Conservation (phyloP, 306 rosid genomes). For the Fragaria iinumae region DNA sequence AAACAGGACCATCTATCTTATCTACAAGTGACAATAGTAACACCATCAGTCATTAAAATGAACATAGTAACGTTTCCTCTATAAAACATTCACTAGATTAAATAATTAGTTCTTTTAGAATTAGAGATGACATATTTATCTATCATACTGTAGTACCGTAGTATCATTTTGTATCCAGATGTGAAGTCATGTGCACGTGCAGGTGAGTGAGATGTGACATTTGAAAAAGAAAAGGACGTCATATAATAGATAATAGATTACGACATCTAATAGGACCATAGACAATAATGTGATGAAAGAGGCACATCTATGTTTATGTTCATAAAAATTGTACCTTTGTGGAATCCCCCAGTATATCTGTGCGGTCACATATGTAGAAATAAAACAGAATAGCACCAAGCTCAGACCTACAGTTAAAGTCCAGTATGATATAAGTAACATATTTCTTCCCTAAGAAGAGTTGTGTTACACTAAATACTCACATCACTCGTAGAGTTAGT, state of each 20-base stretch:
- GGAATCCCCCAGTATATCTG: slow-evolving; percentile 71
- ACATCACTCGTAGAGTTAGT: slow-evolving; percentile 84
- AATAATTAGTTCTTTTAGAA: slow-evolving; percentile 7
- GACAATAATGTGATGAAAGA: not conserved
- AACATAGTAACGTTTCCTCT: not conserved
- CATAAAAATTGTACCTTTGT: slow-evolving; percentile 53
- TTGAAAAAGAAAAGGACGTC: not conserved
- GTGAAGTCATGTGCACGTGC: not conserved
- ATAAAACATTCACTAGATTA: not conserved
- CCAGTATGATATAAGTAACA: slow-evolving; percentile 18
- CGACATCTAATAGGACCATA: not conserved
- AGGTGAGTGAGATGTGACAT: not conserved
- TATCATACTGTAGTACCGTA: not conserved
- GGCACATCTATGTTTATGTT: not conserved
- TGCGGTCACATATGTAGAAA: slow-evolving; percentile 89
- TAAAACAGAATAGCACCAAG: slow-evolving; percentile 80
- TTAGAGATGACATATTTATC: slow-evolving; percentile 3
- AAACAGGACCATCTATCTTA: not conserved
- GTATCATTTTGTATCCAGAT: not conserved
- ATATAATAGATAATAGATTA: not conserved
- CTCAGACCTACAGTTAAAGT: slow-evolving; percentile 59
- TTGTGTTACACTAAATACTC: slow-evolving; percentile 36
- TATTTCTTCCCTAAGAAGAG: slow-evolving; percentile 18
- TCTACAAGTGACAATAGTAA: not conserved
- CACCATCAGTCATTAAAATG: not conserved